phyloP scores from a whole-genome alignment of 148 eudicot species.

The Linanthus parryae region DNA sequence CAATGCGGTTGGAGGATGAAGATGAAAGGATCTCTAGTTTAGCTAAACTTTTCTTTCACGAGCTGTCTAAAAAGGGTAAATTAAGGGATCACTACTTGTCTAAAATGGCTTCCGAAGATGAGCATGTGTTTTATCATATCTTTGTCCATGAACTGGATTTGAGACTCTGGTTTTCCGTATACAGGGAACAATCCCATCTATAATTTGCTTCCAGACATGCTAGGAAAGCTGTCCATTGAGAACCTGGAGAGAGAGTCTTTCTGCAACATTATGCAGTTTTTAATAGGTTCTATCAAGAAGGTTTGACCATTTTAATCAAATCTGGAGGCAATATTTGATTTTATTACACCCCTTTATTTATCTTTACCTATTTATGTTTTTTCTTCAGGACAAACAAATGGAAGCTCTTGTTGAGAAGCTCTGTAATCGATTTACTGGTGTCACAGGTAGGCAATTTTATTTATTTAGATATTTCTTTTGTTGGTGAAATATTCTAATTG shows the following conservation, averaged over 20 bases:
- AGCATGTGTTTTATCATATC: conserved; percentile 1
- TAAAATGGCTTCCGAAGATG: background rate
- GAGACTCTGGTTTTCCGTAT: conserved; percentile 11
- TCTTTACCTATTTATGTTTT: too few species aligned
- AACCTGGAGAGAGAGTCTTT: conserved; percentile 68
- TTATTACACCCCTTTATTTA: conserved; percentile 5
- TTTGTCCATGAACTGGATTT: conserved; percentile 1
- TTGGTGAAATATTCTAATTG: background rate
- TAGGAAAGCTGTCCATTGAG: conserved; percentile 73
- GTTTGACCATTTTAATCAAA: conserved; percentile 24
- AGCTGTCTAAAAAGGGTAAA: conserved; percentile 86
- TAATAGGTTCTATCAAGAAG: conserved; percentile 94
- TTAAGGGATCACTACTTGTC: background rate
- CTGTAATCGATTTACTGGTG: conserved; percentile 85
- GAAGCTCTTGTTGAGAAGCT: conserved; percentile 97
- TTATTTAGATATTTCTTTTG: background rate
- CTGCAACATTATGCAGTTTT: conserved; percentile 89
- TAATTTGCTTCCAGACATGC: conserved; percentile 93
- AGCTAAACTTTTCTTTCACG: conserved; percentile 82
- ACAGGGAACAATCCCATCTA: conserved; percentile 88
- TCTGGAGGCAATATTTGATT: background rate
- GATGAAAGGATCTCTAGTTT: conserved; percentile 91
- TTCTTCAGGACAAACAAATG: conserved; percentile 91
- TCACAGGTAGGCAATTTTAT: conserved; percentile 50
- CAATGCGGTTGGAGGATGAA: conserved; percentile 84